Base-by-base conservation (phyloP, 148 eudicot genomes). In the Rhododendron henanense region DNA sequence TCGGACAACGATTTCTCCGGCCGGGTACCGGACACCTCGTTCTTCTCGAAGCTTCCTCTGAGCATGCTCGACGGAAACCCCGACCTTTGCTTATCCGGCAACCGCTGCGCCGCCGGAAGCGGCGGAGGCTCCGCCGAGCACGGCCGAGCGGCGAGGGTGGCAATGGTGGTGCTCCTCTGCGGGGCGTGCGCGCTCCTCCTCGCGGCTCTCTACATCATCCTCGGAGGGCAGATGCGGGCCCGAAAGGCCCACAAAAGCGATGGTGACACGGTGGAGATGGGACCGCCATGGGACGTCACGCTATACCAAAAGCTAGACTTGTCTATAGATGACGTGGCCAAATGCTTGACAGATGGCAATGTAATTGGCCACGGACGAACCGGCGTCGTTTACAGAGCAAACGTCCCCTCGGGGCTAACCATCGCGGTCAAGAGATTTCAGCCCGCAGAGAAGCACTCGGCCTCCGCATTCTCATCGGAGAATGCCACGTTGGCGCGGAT, bases 201-300 rank as follows among this genome's bases (percentile, higher is more conserved):
- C 2, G 87, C 93, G 0, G 95, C 98, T 0, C 89, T 96, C 69
- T 95, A 92, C 83, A 90, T 95, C 37, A 88, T 94, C 78, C 84
- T 93, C 2, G 91, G 93, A 8, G 92, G 94, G 11, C 87, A 84
- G 48, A 87, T 76, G 55, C 85, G 73, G 48, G 82, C 76, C 48
- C 87, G 87, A 0, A 50, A 91, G 87, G 65, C 84, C 80, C 82
- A 63, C 25, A 47, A 85, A 0, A 23, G 57, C 35, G 89, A 91
- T 0, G 91, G 87, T 82, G 97, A 94, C 73, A 4, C 14, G 76
- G 91, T 92, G 87, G 99, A 94, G 71, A 86, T 94, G 92, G 92
- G 91, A 1, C 93, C 94, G 19, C 99, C 99, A 1, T 96, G 99
- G 99, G 99, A 96, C 75, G 96, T 96, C 45, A 95, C 94, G 0